Conservation (phyloP, 805 yeast species). For the Komagataella phaffii region DNA sequence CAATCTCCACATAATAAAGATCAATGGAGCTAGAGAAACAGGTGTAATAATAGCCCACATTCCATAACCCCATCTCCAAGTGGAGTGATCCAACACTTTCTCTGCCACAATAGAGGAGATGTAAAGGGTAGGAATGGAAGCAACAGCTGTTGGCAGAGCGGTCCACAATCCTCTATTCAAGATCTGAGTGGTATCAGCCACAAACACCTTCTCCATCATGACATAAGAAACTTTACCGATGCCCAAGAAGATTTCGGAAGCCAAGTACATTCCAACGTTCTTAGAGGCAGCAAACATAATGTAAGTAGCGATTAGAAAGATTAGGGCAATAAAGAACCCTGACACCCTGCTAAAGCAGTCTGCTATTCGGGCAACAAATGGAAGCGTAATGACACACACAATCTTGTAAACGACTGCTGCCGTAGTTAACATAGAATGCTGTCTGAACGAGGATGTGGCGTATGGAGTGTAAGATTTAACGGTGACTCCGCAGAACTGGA, state of each 20-base stretch:
- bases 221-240: constrained; percentile 16
- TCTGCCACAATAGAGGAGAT: constrained; percentile 17
- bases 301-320: constrained; percentile 12
- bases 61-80: constrained; percentile 45
- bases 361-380: constrained; percentile 11
- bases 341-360: constrained; percentile 18
- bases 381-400: not conserved
- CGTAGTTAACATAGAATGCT: not conserved
- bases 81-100: constrained; percentile 24
- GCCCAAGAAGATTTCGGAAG: constrained; percentile 18
- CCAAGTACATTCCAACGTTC: constrained; percentile 14
- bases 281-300: constrained; percentile 15
- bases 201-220: constrained; percentile 14
- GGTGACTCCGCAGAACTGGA: not conserved
- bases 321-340: constrained; percentile 12
- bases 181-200: constrained; percentile 16
- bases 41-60: constrained; percentile 34
- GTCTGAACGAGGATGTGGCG: not conserved
- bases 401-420: not conserved
- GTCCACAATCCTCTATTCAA: constrained; percentile 15
- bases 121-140: constrained; percentile 19
- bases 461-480: not conserved
- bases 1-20: constrained; percentile 13
- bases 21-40: constrained; percentile 17
- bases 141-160: constrained; percentile 8